Evolutionary conservation across 1,139 yeast genomes (phyloP).

Genomic region (Yamadazyma trypodendri): DNA sequence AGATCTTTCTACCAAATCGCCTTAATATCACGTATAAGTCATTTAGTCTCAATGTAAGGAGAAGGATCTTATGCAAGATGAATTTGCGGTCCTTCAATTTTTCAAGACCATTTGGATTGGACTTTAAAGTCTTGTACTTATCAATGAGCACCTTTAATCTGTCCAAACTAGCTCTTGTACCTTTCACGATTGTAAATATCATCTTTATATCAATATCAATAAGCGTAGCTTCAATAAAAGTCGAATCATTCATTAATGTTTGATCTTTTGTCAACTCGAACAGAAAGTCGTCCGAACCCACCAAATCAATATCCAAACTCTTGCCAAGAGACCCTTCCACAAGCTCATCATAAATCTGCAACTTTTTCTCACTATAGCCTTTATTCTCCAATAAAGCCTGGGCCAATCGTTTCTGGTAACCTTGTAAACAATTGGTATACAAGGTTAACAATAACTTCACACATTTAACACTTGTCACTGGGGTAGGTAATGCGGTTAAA

Average conservation of each 20-base stretch:
- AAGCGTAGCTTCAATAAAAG: constrained; percentile 30
- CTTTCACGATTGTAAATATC: constrained; percentile 25
- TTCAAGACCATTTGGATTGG: constrained; percentile 12
- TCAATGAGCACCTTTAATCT: constrained; percentile 25
- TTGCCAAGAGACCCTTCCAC: constrained; percentile 7
- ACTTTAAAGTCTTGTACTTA: constrained; percentile 24
- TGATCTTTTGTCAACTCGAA: constrained; percentile 19
- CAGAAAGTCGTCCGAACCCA: constrained; percentile 14
- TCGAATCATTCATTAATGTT: constrained; percentile 14
- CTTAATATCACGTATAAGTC: constrained; percentile 47
- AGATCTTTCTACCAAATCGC: constrained; percentile 43
- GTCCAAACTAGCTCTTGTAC: constrained; percentile 21
- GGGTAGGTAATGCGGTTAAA: constrained; percentile 30
- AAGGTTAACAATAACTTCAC: constrained; percentile 36
- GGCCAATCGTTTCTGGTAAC: constrained; percentile 47
- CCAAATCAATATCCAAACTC: constrained; percentile 19
- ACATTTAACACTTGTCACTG: constrained; percentile 31
- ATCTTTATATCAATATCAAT: constrained; percentile 45
- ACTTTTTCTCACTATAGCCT: constrained; percentile 2
- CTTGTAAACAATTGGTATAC: constrained; percentile 39
- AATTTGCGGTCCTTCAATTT: constrained; percentile 22
- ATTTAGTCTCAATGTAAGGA: constrained; percentile 44
- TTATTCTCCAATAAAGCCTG: constrained; percentile 38
- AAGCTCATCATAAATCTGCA: constrained; percentile 6
- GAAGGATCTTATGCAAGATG: constrained; percentile 48